Percentiles rank a stretch among this genome's conserved stretches.
These are phyloP conservation scores for Panaeolus papilionaceus DNA, from an alignment of 768 basidiomycete species.

Conservation along the genomic window DNA sequence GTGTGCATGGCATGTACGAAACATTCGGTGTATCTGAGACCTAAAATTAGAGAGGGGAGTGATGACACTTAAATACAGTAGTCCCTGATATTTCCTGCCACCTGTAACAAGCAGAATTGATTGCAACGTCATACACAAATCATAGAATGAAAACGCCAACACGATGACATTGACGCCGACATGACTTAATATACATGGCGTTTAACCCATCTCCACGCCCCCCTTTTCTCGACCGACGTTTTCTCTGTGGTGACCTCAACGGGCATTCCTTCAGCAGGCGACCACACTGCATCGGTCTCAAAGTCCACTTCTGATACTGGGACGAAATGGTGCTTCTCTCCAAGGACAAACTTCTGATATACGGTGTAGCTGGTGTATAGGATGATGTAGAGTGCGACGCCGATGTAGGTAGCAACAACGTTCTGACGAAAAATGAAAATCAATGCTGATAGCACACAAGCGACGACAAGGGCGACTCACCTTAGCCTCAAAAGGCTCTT, in stretches of 20 bases:
- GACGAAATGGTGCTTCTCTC: constrained; percentile 43
- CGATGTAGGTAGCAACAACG: constrained; percentile 61
- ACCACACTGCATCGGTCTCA: constrained; percentile 61
- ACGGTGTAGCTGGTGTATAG: constrained; percentile 51
- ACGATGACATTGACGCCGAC: neutral
- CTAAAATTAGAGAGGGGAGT: neutral
- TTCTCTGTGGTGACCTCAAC: constrained; percentile 24
- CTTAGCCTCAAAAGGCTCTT: constrained; percentile 49
- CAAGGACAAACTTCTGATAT: constrained; percentile 43
- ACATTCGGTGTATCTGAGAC: neutral
- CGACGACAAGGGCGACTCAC: constrained; percentile 31
- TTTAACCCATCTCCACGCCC: neutral
- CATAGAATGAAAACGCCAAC: neutral
- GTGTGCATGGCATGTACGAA: no score
- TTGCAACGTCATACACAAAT: neutral
- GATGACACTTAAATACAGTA: no score
- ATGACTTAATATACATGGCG: neutral
- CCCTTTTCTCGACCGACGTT: neutral
- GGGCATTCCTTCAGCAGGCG: constrained; percentile 46
- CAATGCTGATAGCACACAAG: constrained; percentile 2
- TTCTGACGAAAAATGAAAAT: constrained; percentile 40
- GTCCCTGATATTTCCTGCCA: no score
- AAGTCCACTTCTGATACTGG: constrained; percentile 53
- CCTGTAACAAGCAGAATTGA: no score
- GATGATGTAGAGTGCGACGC: constrained; percentile 50